These are phyloP conservation scores for Byssoonygena ceratinophila DNA, from an alignment of 2,329 filamentous ascomycete species.

Conservation along the genomic window DNA sequence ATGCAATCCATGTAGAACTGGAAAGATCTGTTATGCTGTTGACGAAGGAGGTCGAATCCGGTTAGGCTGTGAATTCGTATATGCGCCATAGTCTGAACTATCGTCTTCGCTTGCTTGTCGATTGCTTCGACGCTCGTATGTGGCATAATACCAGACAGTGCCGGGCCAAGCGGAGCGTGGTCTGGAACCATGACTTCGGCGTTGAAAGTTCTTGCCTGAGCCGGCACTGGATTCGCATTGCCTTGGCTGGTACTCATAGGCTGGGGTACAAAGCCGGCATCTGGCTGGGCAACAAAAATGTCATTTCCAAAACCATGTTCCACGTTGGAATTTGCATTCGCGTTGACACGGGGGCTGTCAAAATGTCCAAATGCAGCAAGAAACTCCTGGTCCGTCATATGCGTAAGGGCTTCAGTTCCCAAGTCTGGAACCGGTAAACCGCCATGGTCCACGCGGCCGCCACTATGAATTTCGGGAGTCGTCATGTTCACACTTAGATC, in stretches of 20 bases:
- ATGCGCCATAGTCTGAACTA: not conserved
- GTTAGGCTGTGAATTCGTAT: not conserved
- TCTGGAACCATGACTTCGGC: not conserved
- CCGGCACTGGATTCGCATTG: not conserved
- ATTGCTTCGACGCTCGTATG: not conserved
- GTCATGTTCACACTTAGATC: not conserved
- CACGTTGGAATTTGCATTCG: not conserved
- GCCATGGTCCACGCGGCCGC: not conserved
- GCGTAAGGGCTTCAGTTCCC: not conserved
- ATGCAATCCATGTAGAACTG: not conserved
- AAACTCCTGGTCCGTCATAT: constrained; percentile 4
- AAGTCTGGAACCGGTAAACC: not conserved
- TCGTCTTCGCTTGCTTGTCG: not conserved
- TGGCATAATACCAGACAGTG: not conserved
- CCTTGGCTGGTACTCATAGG: not conserved
- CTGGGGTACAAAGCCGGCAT: not conserved
- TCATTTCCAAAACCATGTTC: not conserved
- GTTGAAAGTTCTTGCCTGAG: not conserved
- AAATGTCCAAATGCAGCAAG: not conserved
- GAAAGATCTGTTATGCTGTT: constrained; percentile 3
- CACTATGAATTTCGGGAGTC: not conserved
- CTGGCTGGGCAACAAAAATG: not conserved
- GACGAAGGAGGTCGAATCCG: not conserved
- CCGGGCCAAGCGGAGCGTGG: not conserved
- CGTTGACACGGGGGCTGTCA: not conserved